Conservation (phyloP, 129 eudicot species). For the Flaveria brownii region DNA sequence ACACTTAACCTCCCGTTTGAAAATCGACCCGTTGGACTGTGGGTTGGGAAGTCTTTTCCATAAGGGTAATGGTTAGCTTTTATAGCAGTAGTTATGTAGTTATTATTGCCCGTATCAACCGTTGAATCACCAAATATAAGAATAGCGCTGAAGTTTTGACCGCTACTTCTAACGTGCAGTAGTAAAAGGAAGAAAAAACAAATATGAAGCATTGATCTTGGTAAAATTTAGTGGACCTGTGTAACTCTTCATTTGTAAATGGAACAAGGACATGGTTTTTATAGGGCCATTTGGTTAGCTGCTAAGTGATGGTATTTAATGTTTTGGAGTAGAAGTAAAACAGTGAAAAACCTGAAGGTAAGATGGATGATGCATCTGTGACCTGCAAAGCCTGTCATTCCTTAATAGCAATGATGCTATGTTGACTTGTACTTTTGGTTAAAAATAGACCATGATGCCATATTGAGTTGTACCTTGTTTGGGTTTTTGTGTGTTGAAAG, state of each 20-base stretch:
- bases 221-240: background rate
- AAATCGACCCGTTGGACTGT: constrained; percentile 64
- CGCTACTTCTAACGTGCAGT: background rate
- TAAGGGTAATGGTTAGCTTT: constrained; percentile 49
- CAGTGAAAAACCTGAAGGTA: constrained; percentile 29
- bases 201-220: constrained; percentile 31
- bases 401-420: constrained; percentile 18
- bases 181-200: constrained; percentile 22
- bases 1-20: constrained; percentile 66
- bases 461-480: constrained; percentile 11
- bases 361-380: constrained; percentile 8
- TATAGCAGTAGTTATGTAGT: constrained; percentile 26
- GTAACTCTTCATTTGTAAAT: constrained; percentile 21
- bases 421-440: constrained; percentile 18
- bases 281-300: constrained; percentile 27
- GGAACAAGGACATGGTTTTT: constrained; percentile 8
- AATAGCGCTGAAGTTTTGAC: constrained; percentile 33
- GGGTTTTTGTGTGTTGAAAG: background rate
- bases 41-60: constrained; percentile 54
- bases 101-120: constrained; percentile 51
- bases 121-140: constrained; percentile 46
- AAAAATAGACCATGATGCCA: constrained; percentile 1
- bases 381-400: background rate
- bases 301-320: constrained; percentile 34
- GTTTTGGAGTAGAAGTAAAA: constrained; percentile 38